Evolutionary conservation across 371 early-diverging fungal species (phyloP).

Genomic region (Polyrhizophydium stewartii): DNA sequence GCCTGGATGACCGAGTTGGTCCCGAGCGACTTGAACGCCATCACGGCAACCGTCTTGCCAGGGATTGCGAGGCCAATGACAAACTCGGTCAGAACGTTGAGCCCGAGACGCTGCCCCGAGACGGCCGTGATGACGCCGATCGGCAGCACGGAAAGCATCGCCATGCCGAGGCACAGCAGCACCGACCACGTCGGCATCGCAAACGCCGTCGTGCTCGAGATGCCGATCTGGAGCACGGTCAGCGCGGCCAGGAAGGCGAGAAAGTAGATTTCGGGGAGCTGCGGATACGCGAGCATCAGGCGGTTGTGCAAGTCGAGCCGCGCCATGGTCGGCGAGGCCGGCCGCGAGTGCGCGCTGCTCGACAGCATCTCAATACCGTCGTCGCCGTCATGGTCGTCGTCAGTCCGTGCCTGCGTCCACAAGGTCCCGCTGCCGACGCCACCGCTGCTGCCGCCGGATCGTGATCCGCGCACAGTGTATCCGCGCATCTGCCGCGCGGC

Average conservation of each 20-base stretch:
- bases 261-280: not conserved
- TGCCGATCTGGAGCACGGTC: slow-evolving; percentile 19
- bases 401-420: too few relatives aligned
- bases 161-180: slow-evolving; percentile 58
- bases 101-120: slow-evolving; percentile 21
- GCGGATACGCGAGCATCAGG: not conserved
- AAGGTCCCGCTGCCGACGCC: too few relatives aligned
- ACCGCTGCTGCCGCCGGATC: not conserved
- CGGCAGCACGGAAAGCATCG: slow-evolving; percentile 67
- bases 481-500: not conserved
- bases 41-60: slow-evolving; percentile 31
- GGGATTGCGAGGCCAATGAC: slow-evolving; percentile 28
- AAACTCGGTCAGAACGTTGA: slow-evolving; percentile 40
- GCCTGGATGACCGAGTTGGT: slow-evolving; percentile 27
- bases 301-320: slow-evolving; percentile 4
- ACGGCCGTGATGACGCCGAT: slow-evolving; percentile 43
- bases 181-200: slow-evolving; percentile 40
- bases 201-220: not conserved
- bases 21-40: slow-evolving; percentile 36
- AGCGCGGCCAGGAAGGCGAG: slow-evolving; percentile 3
- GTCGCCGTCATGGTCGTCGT: too few relatives aligned
- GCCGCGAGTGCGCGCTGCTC: too few relatives aligned
- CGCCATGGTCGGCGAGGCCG: too few relatives aligned
- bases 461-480: too few relatives aligned
- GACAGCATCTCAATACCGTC: too few relatives aligned